Base-by-base conservation (phyloP, 805 yeast genomes). In the Starmerella scarabaei region DNA sequence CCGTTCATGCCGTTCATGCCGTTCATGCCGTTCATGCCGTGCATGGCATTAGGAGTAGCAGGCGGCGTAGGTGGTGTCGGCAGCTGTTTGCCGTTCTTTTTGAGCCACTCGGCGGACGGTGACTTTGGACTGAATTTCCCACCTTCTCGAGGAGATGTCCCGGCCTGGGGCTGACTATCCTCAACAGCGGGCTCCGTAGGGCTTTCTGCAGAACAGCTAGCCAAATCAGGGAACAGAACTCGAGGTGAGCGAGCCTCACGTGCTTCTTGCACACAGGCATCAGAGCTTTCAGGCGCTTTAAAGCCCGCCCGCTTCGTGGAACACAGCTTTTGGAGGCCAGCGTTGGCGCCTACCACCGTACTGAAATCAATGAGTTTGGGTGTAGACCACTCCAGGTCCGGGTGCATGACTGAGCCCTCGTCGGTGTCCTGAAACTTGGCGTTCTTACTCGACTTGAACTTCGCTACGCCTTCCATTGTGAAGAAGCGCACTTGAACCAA, bases 261-360 rank as follows among this genome's bases (percentile, higher is more conserved):
- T 28, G 29, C 42, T 20, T 38, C 40, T 39, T 55, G 60, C 15
- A 35, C 40, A 16, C 18, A 41, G 9, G 47, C 53, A 38, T 59
- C 63, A 14, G 45, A 46, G 28, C 58, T 50, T 15, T 44, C 49
- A 7, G 60, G 53, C 14, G 34, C 41, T 30, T 35, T 37, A 5
- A 24, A 15, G 5, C 65, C 65, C n/a, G 59, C 61, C 3, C 58
- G 53, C 20, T 48, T 41, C n/a, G 44, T 40, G 7, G 56, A 40
- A 49, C 55, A 55, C 16, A 47, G 42, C 11, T 48, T 45, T 14
- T 23, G 37, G 20, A 52, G 40, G n/a, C 30, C 35, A 32, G 42
- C 43, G 27, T 29, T 21, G 12, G 30, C 36, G n/a, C n/a, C n/a
- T 12, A 48, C 26, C 24, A 48, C 36, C 8, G 33, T 26, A 2